Evolutionary conservation across 306 rosid genomes (phyloP), one percentile per base, ranked within the genome.

Genomic region (Cucurbita ficifolia): DNA sequence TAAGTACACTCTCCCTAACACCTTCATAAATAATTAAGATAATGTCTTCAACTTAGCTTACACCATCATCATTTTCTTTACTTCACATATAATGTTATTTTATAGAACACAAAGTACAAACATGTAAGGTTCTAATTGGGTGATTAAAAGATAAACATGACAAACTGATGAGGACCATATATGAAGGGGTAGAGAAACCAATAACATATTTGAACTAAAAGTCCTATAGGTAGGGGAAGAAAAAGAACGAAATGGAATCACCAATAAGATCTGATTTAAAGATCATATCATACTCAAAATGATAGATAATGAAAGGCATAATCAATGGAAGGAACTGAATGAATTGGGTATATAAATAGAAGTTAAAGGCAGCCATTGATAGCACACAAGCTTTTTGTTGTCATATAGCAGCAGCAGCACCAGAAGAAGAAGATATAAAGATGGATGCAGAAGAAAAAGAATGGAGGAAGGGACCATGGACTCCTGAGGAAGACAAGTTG

Each of bases 381-480:
- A 0, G 1, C 43, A 39, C 43, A 39, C 43, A 39, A 39, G 43
- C 43, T 7, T 39, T 39, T 39, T 39, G n/a, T 49, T 49, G 53
- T 49, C 1, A 39, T 7, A 39, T 39, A 39, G 43, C 33, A 39
- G 42, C 6, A 1, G 7, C 6, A 39, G 42, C 6, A 55, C 33
- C 8, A 54, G 59, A 19, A 56, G 61, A 56, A 24, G 12, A 8
- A 56, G 5, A 56, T 22, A 29, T 22, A 57, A 11, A 56, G 21
- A 53, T 53, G 57, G 63, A 57, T 24, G 9, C 76, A 81, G 22
- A 71, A 79, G 78, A 82, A 38, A 68, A 79, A 81, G 85, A 61
- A 52, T 88, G 90, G 90, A 87, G 45, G 87, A 89, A 86, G 80
- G 96, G 96, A 38, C 88, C 96, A 72, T 87, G 96, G 96, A 87